phyloP scores from a whole-genome alignment of 768 basidiomycete genomes.

The Amanita exitialis region DNA sequence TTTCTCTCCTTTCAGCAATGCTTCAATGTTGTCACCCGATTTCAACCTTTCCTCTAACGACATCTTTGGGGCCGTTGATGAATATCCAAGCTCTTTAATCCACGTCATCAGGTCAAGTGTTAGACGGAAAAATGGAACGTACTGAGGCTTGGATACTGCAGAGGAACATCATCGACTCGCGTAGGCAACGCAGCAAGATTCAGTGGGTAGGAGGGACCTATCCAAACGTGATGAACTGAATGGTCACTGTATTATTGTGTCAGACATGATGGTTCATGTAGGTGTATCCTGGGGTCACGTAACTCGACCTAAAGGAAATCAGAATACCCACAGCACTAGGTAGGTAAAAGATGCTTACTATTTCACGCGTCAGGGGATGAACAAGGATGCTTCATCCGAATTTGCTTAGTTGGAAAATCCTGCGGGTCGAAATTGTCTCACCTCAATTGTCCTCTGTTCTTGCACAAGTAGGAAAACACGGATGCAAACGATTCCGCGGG shows the following conservation, averaged over 20 bases:
- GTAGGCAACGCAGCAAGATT: slow-evolving; percentile 49
- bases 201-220: slow-evolving; percentile 61
- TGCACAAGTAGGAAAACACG: slow-evolving; percentile 68
- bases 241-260: slow-evolving; percentile 45
- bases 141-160: slow-evolving; percentile 64
- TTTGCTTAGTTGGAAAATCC: not conserved
- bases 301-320: slow-evolving; percentile 35
- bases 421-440: slow-evolving; percentile 15
- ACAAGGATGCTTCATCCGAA: slow-evolving; percentile 46
- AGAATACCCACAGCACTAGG: not conserved
- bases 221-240: slow-evolving; percentile 60
- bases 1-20: slow-evolving; percentile 47
- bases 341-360: slow-evolving; percentile 34
- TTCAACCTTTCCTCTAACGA: slow-evolving; percentile 52
- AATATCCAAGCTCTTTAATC: slow-evolving; percentile 57
- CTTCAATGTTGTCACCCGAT: slow-evolving; percentile 53
- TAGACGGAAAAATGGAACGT: slow-evolving; percentile 14
- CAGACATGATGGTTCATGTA: not conserved
- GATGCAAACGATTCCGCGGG: slow-evolving; percentile 65
- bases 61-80: slow-evolving; percentile 35
- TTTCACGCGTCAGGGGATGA: slow-evolving; percentile 64
- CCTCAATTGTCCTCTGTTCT: slow-evolving; percentile 64
- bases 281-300: slow-evolving; percentile 12
- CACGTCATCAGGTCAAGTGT: not conserved
- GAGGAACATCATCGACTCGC: slow-evolving; percentile 41